Conservation (phyloP, 139 green algal species). For the Micractinium sp. region DNA sequence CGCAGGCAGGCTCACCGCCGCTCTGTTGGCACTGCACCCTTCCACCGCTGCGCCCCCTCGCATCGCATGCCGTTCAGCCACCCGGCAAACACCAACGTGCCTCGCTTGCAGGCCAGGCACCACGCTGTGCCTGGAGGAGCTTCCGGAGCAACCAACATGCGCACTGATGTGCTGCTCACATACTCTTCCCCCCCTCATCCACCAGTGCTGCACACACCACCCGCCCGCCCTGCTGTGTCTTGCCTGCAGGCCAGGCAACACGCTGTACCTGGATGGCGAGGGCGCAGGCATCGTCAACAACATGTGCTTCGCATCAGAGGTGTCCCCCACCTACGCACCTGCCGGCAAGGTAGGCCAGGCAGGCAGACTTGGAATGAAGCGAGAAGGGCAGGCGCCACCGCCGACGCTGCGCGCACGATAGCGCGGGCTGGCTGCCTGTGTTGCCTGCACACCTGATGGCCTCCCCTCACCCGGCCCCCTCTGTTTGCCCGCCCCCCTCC, state of each 20-base stretch:
- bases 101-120: slow-evolving; percentile 33
- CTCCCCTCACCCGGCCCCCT: too few relatives aligned
- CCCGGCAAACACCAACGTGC: too few relatives aligned
- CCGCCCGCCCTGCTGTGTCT: neutral
- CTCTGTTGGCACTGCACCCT: too few relatives aligned
- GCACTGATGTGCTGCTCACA: neutral
- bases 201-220: neutral
- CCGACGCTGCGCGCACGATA: too few relatives aligned
- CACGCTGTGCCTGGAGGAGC: slow-evolving; percentile 91
- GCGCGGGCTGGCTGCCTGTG: neutral
- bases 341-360: slow-evolving; percentile 69
- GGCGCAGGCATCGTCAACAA: slow-evolving; percentile 92
- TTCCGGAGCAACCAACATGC: neutral
- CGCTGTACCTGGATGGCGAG: slow-evolving; percentile 95
- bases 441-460: too few relatives aligned
- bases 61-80: too few relatives aligned
- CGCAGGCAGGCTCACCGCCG: too few relatives aligned
- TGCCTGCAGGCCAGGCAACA: slow-evolving; percentile 43
- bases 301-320: slow-evolving; percentile 92
- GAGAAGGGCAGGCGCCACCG: neutral
- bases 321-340: slow-evolving; percentile 88
- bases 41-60: too few relatives aligned
- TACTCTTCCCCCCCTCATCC: neutral
- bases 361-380: neutral
- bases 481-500: too few relatives aligned